Conservation (phyloP, 1,284 basidiomycete species). For the Microbotryum lychnidis-dioicae region DNA sequence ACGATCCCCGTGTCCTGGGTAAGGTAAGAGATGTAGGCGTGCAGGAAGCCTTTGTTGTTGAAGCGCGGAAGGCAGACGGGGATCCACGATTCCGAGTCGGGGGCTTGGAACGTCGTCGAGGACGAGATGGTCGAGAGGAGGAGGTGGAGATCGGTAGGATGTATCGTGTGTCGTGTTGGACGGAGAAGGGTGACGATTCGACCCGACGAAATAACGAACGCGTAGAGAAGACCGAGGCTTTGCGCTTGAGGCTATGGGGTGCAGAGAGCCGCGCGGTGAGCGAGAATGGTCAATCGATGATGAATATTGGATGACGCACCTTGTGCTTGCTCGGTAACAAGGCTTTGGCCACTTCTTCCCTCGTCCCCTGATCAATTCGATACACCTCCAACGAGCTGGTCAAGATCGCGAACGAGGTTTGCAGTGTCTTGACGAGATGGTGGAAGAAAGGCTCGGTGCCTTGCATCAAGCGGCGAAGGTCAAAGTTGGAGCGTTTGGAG, state of each 20-base stretch:
- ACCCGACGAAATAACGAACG: conserved; percentile 69
- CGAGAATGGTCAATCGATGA: neutral
- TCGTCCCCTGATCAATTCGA: conserved; percentile 20
- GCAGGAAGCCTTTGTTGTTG: conserved; percentile 81
- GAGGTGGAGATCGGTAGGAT: conserved; percentile 57
- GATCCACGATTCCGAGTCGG: conserved; percentile 77
- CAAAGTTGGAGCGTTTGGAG: conserved; percentile 80
- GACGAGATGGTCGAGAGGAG: conserved; percentile 39
- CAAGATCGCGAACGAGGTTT: conserved; percentile 46
- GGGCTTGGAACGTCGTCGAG: conserved; percentile 59
- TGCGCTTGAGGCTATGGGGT: conserved; percentile 37
- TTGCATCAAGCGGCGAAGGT: conserved; percentile 71
- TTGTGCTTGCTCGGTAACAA: conserved; percentile 74
- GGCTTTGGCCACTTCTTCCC: conserved; percentile 60
- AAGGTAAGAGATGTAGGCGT: conserved; percentile 79
- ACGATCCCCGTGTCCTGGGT: conserved; percentile 39
- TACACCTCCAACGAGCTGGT: conserved; percentile 29
- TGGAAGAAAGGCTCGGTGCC: conserved; percentile 78
- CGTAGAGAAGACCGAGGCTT: conserved; percentile 67
- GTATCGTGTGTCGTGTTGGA: conserved; percentile 86
- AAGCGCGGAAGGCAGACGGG: conserved; percentile 94
- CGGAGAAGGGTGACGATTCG: conserved; percentile 79
- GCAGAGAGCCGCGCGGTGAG: neutral
- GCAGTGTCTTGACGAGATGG: conserved; percentile 59
- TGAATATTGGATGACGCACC: conserved; percentile 42